Base-by-base conservation (phyloP, 345 rosid genomes). In the Moricandia moricandioides region DNA sequence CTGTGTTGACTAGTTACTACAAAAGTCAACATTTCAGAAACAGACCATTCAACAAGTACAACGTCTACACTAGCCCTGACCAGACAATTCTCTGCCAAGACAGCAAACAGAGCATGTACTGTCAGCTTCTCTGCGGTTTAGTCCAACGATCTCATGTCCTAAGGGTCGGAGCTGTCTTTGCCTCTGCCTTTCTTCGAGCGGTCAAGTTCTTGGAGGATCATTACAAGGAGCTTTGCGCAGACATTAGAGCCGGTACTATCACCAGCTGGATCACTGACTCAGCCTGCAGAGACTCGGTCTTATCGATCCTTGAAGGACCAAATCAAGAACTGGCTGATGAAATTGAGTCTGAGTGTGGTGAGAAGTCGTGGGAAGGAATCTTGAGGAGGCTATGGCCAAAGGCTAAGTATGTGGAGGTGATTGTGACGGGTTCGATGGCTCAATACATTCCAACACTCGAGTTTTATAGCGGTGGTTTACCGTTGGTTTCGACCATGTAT, bases 401-500 rank as follows among this genome's bases (percentile, higher is more conserved):
- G 69, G 91, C 97, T n/a, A 91, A 93, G 85, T 93, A 85, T 74
- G 85, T 93, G 73, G 98, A 93, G 70, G 96, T 91, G 35, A 89
- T 93, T 56, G 91, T 93, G 29, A 93, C 98, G 3, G 97, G 97
- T 27, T 88, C 98, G 2, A 93, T 93, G 98, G 97, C 98, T 26
- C 98, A 93, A 64, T 93, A 93, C 49, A 88, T 93, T 33, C 88
- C 96, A 0, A 89, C 89, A 13, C 93, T 93, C 3, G 93, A 89
- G 83, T 88, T 87, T 49, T 93, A 91, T 78, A 83, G 92, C 14
- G 97, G 92, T 4, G 97, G 97, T 39, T 79, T 89, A 39, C 98
- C 97, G 6, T 75, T 93, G 75, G 81, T 91, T 78, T 93, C 98
- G 18, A 89, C 88, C 8, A 93, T 93, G 98, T 93, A 91, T 82